Percentiles rank a stretch among this genome's conserved stretches.
phyloP scores from a whole-genome alignment of 2,329 filamentous ascomycete species.

The Ascocoryne sarcoides region DNA sequence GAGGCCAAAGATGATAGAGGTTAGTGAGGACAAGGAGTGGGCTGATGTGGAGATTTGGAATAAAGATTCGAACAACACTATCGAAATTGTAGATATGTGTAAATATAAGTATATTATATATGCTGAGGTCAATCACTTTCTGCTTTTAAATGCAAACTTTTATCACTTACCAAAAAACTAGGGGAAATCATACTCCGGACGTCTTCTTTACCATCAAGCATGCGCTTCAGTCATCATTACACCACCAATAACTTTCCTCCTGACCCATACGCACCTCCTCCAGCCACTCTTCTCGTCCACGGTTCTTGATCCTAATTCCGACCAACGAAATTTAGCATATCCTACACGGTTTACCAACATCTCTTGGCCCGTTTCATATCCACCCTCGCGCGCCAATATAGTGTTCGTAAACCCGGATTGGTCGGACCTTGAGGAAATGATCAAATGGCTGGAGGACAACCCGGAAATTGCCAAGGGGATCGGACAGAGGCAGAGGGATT shows the following conservation, averaged over 20 bases:
- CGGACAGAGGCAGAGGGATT: constrained; percentile 36
- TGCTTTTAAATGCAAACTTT: not conserved
- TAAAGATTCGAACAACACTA: constrained; percentile 35
- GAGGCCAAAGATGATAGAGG: constrained; percentile 20
- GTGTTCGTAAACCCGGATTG: constrained; percentile 43
- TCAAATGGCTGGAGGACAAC: constrained; percentile 38
- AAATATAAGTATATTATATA: constrained; percentile 42
- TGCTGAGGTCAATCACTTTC: constrained; percentile 33
- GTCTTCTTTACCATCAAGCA: constrained; percentile 43
- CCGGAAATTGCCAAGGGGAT: constrained; percentile 38
- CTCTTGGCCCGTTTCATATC: constrained; percentile 34
- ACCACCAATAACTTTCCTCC: constrained; percentile 39
- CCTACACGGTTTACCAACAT: constrained; percentile 10
- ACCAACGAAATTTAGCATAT: constrained; percentile 2
- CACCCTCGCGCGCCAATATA: constrained; percentile 35
- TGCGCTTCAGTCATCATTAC: constrained; percentile 40
- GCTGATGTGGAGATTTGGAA: constrained; percentile 39
- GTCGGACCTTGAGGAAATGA: constrained; percentile 40
- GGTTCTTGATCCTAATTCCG: constrained; percentile 19
- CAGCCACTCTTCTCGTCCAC: constrained; percentile 36
- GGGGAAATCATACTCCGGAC: constrained; percentile 43
- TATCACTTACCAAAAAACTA: constrained; percentile 2
- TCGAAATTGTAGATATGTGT: constrained; percentile 43
- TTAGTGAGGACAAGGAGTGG: constrained; percentile 32
- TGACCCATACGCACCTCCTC: constrained; percentile 41